Base-by-base conservation (phyloP, 2,329 filamentous ascomycete genomes). In the Epichloe festucae region DNA sequence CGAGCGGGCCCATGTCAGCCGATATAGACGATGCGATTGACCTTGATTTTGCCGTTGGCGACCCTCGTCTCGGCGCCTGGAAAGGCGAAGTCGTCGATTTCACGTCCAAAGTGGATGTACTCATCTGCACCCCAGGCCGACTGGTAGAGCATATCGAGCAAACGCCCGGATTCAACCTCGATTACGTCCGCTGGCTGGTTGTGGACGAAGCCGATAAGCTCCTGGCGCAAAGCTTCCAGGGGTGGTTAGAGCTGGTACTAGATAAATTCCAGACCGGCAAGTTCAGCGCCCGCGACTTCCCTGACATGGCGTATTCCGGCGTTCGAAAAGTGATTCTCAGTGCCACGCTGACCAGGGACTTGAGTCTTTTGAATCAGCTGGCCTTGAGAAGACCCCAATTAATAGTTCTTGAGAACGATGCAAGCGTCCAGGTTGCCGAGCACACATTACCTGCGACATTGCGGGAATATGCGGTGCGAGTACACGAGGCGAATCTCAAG, bases 181-280 rank as follows among this genome's bases (percentile, higher is more conserved):
- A 85, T 52, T 77, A 86, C 62, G 73, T 96, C 4, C 80, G 87
- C 54, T 97, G 90, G 89, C 74, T 97, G 0, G 80, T 96, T 3
- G 85, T 96, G 45, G 91, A 97, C 60, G 91, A 97, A 68, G 93
- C 91, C 11, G 91, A 97, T 66, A 89, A 93, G 63, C 73, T 97
- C 12, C 77, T 97, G 5, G 85, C 90, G 43, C 88, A 97, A 65
- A 90, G 86, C 61, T 96, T 93, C 66, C 90, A 96, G 64, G 91
- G 91, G 60, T 96, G 90, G 90, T 73, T 94, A 3, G 79, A 82
- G 41, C 70, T 84, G 0, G 79, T 93, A 6, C 83, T 88, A 62
- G 78, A 82, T 15, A 70, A 72, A 44, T 73, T 87, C 55, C 73
- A 74, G 39, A 66, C 65, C 2, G 65, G 65, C 2, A 72, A 73